Base-by-base conservation (phyloP, 2,329 filamentous ascomycete species). In the Fonsecaea multimorphosa region DNA sequence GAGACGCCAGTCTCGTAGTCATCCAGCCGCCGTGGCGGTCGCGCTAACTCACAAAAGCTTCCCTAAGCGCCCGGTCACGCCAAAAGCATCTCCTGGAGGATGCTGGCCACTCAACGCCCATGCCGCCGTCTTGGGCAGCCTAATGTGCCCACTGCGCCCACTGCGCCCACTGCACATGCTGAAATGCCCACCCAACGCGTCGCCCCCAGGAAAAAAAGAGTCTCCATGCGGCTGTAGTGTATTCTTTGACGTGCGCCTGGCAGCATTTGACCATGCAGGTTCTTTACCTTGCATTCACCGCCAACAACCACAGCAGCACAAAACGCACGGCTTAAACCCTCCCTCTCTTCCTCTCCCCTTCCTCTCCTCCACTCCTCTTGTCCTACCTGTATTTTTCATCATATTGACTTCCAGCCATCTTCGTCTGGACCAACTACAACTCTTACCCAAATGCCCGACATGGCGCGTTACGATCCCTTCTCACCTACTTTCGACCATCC, bases 391-490 rank as follows among this genome's bases (percentile, higher is more conserved):
- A 3, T 57, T 19, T n/a, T 54, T 19, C 51, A 54, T 27, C 51
- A 22, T 6, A 22, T 38, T 24, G 22, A 49, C 22, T 3, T 19
- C 44, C 44, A 49, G 9, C 31, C 46, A 16, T 36, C 36, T 22
- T 52, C 16, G 8, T 31, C 29, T 14, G 8, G 16, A 58, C 14
- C 29, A 8, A n/a, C 16, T 11, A 22, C 29, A 24, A 16, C 40
- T 14, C 44, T 53, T 38, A 46, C 60, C 62, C 63, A 65, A 49
- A 72, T 72, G 70, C 71, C 71, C 66, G 65, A 66, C 67, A 72
- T 72, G 71, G 71, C 71, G 61, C 71, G 69, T 51, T 68, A 68
- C 58, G 70, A 72, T 61, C 70, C 71, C 5, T 72, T 72, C 60
- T 70, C 70, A 22, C 65, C 70, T 31, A 68, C 70, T 9, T 70